Evolutionary conservation across 352 stramenopile genomes (phyloP).

Genomic region (Pythium apleroticum): DNA sequence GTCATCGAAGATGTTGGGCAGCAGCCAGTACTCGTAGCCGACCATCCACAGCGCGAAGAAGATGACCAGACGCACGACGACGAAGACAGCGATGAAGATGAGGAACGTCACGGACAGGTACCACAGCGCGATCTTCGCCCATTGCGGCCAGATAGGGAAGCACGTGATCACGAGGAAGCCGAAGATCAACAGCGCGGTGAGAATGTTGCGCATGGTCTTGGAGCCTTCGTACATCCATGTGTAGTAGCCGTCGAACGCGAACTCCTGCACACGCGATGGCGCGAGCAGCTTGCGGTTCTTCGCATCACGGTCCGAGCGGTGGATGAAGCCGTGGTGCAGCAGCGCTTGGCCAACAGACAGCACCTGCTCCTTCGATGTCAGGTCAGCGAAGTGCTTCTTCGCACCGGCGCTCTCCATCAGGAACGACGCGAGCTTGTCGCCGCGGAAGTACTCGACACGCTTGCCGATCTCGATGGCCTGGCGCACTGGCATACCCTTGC

Average conservation of each 20-base stretch:
- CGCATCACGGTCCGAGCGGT: slow-evolving; percentile 82
- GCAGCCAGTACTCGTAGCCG: slow-evolving; percentile 97
- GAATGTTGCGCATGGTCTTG: slow-evolving; percentile 97
- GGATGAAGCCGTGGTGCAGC: slow-evolving; percentile 82
- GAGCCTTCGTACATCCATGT: slow-evolving; percentile 99
- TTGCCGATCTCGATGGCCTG: slow-evolving; percentile 90
- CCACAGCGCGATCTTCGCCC: slow-evolving; percentile 97
- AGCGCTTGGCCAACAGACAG: slow-evolving; percentile 72
- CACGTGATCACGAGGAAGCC: slow-evolving; percentile 97
- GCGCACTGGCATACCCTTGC: slow-evolving; percentile 86
- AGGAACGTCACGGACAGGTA: slow-evolving; percentile 99
- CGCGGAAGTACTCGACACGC: slow-evolving; percentile 91
- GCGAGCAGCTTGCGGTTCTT: slow-evolving; percentile 89
- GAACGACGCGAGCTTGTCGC: slow-evolving; percentile 88
- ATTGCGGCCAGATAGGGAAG: slow-evolving; percentile 99
- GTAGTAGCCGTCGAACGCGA: slow-evolving; percentile 96
- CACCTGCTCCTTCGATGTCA: slow-evolving; percentile 78
- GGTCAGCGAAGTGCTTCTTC: slow-evolving; percentile 85
- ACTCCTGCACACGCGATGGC: slow-evolving; percentile 87
- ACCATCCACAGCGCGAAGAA: slow-evolving; percentile 97
- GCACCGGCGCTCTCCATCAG: slow-evolving; percentile 69
- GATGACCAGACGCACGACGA: slow-evolving; percentile 93
- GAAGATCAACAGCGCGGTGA: slow-evolving; percentile 96
- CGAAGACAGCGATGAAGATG: slow-evolving; percentile 98
- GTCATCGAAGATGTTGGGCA: slow-evolving; percentile 99